Percentiles rank a stretch among this genome's conserved stretches.
These are phyloP conservation scores for Dissophora globulifera DNA, from an alignment of 192 early-diverging fungal genomes.

Conservation along the genomic window DNA sequence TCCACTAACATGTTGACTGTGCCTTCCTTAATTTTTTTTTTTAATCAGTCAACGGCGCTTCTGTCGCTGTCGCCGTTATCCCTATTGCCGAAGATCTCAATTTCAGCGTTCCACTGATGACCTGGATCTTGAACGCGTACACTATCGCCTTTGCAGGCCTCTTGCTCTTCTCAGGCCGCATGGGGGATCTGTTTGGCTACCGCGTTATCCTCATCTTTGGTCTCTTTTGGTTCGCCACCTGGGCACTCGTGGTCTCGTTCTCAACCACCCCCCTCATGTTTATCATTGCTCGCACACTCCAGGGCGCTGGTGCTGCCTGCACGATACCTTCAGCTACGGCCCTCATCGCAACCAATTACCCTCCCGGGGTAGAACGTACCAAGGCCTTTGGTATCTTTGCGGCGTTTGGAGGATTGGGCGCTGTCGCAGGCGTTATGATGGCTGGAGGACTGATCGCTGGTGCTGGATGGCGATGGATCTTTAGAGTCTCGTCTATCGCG, in stretches of 20 bases:
- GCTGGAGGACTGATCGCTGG: conserved; percentile 45
- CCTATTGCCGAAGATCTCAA: conserved; percentile 37
- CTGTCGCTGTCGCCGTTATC: conserved; percentile 37
- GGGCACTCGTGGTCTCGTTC: conserved; percentile 42
- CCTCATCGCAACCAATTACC: conserved; percentile 41
- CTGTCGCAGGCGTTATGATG: conserved; percentile 37
- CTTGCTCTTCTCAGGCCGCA: conserved; percentile 41
- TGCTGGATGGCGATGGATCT: conserved; percentile 55
- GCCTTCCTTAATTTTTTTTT: background rate
- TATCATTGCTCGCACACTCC: conserved; percentile 43
- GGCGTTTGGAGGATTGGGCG: conserved; percentile 48
- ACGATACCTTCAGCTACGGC: conserved; percentile 47
- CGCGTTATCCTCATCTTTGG: conserved; percentile 44
- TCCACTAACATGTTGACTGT: too few species aligned
- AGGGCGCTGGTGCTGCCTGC: conserved; percentile 42
- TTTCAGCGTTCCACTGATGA: conserved; percentile 21
- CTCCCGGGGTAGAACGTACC: conserved; percentile 25
- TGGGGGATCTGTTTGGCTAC: conserved; percentile 55
- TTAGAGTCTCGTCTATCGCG: conserved; percentile 42
- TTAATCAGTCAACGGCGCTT: conserved; percentile 37
- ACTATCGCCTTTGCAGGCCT: conserved; percentile 48
- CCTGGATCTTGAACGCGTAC: conserved; percentile 50
- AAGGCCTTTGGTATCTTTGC: conserved; percentile 44
- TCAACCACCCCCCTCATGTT: conserved; percentile 40
- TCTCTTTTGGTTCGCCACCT: conserved; percentile 38